These are phyloP conservation scores for Penstemon eatonii DNA, from an alignment of 257 asterid species.

Conservation along the genomic window DNA sequence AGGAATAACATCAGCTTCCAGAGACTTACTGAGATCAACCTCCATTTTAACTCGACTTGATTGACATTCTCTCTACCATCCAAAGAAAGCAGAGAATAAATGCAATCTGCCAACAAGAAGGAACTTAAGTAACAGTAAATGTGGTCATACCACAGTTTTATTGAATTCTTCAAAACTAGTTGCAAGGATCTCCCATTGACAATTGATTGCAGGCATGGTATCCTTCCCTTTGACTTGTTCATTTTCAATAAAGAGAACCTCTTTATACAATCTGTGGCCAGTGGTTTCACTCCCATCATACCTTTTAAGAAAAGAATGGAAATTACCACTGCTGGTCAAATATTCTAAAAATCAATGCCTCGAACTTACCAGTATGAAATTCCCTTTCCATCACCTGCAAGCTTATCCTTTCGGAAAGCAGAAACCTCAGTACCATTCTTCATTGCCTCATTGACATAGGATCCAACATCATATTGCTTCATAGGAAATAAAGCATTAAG, in stretches of 20 bases:
- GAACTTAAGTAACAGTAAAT: conserved; percentile 20
- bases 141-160: conserved; percentile 56
- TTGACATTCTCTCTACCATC: conserved; percentile 56
- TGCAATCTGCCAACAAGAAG: conserved; percentile 25
- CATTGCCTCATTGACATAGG: conserved; percentile 55
- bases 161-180: conserved; percentile 76
- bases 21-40: conserved; percentile 53
- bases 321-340: conserved; percentile 22
- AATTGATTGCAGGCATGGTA: conserved; percentile 33
- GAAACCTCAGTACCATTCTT: conserved; percentile 52
- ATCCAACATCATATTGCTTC: conserved; percentile 71
- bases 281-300: conserved; percentile 64
- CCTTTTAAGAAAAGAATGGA: conserved; percentile 47
- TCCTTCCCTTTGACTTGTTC: conserved; percentile 36
- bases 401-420: conserved; percentile 62
- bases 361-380: conserved; percentile 64
- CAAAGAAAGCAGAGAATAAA: conserved; percentile 31
- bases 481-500: conserved; percentile 12
- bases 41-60: conserved; percentile 60
- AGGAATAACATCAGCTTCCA: conserved; percentile 60
- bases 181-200: conserved; percentile 87
- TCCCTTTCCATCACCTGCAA: conserved; percentile 65
- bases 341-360: conserved; percentile 16
- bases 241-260: conserved; percentile 40
- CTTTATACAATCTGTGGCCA: conserved; percentile 87